Base-by-base conservation (phyloP, 23 red algal species). In the Gracilaria caudata region DNA sequence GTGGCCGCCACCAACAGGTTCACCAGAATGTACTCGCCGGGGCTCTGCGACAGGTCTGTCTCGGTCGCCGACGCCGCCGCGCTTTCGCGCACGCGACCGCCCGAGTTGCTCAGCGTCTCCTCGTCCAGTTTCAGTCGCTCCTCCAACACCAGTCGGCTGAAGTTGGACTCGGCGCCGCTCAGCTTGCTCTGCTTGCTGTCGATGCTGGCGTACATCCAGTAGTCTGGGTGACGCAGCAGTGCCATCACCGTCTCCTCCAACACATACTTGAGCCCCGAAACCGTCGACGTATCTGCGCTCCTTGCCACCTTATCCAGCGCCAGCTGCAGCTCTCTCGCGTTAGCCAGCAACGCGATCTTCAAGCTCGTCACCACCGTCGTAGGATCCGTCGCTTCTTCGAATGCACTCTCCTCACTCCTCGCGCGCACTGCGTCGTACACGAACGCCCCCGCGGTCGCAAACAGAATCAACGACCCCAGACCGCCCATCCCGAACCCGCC, bases 151-250 rank as follows among this genome's bases (percentile, higher is more conserved):
- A 55, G 21, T 21, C 78, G 73, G 24, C 29, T 80, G 60, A 94
- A 98, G 20, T 34, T 57, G 14, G 73, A 30, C 44, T 91, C 87
- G 12, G 86, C 95, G 29, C 51, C 38, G 24, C 37, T 41, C 66
- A 83, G 65, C 35, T 40, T 30, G 23, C 38, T 34, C 1, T 23
- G 24, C 23, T 16, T 19, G 21, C 30, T 63, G 12, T 81, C 40
- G n/a, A 90, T 1, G 24, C 60, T 45, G n/a, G 60, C 90, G 45
- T 90, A 86, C 23, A 70, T 77, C 95, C 95, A 98, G 49, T 91
- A 98, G 37, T 98, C 95, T 37, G 90, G 85, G 57, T 94, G 44
- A n/a, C 95, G 86, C 23, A 93, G 51, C 77, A 98, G 56, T 35
- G 90, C 16, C 7, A 84, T 53, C 23, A 75, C 85, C 55, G 90